A percentile compares a stretch with the other conserved stretches of the same genome.
Conservation (phyloP, 306 rosid genomes). For the Betula pendula region DNA sequence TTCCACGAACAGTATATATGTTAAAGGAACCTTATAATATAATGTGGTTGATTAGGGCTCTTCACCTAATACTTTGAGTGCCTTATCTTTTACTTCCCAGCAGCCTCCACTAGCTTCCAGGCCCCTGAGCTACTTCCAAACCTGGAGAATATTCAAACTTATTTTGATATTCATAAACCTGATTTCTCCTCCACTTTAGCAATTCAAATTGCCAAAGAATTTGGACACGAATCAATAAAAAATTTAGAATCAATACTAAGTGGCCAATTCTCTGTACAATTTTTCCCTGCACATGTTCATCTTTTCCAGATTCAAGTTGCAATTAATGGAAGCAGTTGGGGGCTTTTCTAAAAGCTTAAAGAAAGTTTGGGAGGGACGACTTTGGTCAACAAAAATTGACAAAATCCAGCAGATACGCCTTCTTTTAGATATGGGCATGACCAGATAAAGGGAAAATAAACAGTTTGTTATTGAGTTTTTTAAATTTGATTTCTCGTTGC, state of each 20-base stretch:
- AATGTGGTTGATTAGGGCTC: too few species aligned
- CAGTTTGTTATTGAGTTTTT: too few species aligned
- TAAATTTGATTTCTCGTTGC: too few species aligned
- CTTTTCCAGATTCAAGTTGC: too few species aligned
- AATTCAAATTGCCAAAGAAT: background rate
- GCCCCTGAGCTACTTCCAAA: background rate
- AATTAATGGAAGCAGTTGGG: slow-evolving; percentile 10
- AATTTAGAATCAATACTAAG: too few species aligned
- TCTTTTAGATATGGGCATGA: too few species aligned
- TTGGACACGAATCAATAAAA: background rate
- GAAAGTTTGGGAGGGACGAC: background rate
- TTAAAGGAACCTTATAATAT: too few species aligned
- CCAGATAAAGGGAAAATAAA: too few species aligned
- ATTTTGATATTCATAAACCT: background rate
- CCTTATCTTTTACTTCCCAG: background rate
- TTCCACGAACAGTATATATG: too few species aligned
- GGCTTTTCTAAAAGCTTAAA: background rate
- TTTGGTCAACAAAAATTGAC: background rate
- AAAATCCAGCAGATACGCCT: background rate
- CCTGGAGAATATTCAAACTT: background rate
- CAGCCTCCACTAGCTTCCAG: background rate
- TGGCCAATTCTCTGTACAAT: too few species aligned
- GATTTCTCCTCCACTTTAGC: background rate
- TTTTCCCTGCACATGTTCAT: too few species aligned
- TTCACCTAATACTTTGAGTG: background rate